phyloP scores from a whole-genome alignment of 352 stramenopile genomes.

The Globisporangium recalcitrans region DNA sequence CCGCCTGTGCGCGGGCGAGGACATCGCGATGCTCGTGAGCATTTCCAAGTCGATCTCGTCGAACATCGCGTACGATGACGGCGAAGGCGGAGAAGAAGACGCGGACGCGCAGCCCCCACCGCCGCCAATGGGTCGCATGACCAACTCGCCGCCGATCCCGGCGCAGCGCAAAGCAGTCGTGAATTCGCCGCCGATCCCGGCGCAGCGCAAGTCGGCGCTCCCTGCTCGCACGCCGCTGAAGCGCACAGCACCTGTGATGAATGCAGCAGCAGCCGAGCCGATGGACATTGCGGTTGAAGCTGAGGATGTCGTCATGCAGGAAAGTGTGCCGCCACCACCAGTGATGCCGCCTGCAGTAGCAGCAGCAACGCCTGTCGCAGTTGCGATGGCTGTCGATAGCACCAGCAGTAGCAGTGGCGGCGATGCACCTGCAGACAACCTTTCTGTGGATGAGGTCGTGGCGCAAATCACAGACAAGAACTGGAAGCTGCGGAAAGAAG shows the following conservation, averaged over 20 bases:
- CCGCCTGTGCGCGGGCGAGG: constrained; percentile 74
- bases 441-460: constrained; percentile 44
- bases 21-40: constrained; percentile 66
- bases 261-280: neutral
- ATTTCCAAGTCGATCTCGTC: constrained; percentile 82
- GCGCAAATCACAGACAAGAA: constrained; percentile 74
- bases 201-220: constrained; percentile 9
- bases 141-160: constrained; percentile 39
- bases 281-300: constrained; percentile 16
- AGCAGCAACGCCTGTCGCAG: constrained; percentile 12
- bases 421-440: constrained; percentile 10
- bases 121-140: constrained; percentile 23
- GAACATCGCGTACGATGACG: constrained; percentile 66
- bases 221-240: constrained; percentile 8
- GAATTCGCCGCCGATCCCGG: constrained; percentile 27
- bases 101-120: constrained; percentile 21
- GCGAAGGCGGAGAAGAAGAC: constrained; percentile 23
- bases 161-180: constrained; percentile 13
- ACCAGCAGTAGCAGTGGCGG: neutral
- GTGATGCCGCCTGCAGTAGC: neutral
- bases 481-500: constrained; percentile 85
- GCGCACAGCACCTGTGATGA: neutral
- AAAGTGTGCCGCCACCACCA: constrained; percentile 8
- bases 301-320: constrained; percentile 24
- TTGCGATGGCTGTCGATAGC: constrained; percentile 3